Percentiles rank a stretch among this genome's conserved stretches.
These are phyloP conservation scores for Neoboletus magnificus DNA, from an alignment of 768 basidiomycete species.

Conservation along the genomic window DNA sequence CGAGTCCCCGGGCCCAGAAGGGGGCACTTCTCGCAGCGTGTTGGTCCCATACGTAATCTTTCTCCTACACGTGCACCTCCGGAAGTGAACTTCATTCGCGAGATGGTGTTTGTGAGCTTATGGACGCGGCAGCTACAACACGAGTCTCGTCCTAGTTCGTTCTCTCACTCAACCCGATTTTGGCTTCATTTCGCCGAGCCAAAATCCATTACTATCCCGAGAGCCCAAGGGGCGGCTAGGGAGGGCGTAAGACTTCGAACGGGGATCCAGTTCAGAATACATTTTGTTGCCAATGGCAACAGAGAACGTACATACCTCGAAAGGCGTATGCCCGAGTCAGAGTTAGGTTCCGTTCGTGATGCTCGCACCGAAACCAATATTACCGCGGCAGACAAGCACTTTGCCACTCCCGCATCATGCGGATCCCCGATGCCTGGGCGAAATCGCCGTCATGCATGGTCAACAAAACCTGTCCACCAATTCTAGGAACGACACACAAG, in stretches of 20 bases:
- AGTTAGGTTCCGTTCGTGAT: conserved; percentile 3
- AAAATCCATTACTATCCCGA: conserved; percentile 1
- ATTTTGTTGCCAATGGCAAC: conserved; percentile 24
- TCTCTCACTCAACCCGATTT: conserved; percentile 1
- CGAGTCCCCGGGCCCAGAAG: conserved; percentile 26
- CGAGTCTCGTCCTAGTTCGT: conserved; percentile 17
- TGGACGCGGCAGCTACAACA: conserved; percentile 12
- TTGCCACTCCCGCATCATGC: conserved; percentile 9
- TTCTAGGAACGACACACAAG: conserved; percentile 7
- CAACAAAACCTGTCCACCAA: conserved; percentile 4
- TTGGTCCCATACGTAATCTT: conserved; percentile 23
- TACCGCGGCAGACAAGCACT: conserved; percentile 14
- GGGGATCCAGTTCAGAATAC: conserved; percentile 28
- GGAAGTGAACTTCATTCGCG: conserved; percentile 23
- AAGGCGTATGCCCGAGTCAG: conserved; percentile 5
- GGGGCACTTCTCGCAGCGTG: conserved; percentile 23
- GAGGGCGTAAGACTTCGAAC: conserved; percentile 5
- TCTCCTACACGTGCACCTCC: conserved; percentile 24
- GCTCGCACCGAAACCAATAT: conserved; percentile 7
- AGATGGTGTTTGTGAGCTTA: conserved; percentile 10
- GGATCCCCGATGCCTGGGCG: conserved; percentile 24
- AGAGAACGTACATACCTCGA: conserved; percentile 17
- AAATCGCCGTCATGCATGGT: conserved; percentile 20
- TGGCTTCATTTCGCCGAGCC: conserved; percentile 10
- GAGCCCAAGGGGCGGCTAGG: not conserved